These are phyloP conservation scores for Aspergillus pseudoterreus DNA, from an alignment of 2,329 filamentous ascomycete genomes.

Conservation along the genomic window DNA sequence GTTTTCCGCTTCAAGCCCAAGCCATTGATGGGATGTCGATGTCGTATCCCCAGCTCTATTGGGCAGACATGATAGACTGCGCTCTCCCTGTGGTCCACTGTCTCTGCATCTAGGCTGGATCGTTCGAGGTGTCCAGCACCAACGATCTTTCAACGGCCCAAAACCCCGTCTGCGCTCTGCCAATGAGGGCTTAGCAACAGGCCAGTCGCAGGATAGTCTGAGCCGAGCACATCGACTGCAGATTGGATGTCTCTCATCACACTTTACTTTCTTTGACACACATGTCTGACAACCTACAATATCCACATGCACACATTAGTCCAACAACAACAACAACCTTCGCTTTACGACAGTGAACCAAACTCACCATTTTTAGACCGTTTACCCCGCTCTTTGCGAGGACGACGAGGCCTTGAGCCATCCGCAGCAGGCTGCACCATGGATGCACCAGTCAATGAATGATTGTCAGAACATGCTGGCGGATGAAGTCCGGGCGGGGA, in stretches of 20 bases:
- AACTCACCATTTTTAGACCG: constrained; percentile 9
- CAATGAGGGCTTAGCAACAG: constrained; percentile 3
- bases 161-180: constrained; percentile 8
- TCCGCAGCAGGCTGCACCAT: background rate
- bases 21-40: too few relatives aligned
- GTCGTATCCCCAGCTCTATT: too few relatives aligned
- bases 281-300: constrained; percentile 9
- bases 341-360: too few relatives aligned
- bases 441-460: background rate
- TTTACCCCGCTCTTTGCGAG: constrained; percentile 6
- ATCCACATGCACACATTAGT: too few relatives aligned
- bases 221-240: constrained; percentile 9
- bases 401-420: constrained; percentile 1
- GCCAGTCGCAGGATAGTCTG: constrained; percentile 7
- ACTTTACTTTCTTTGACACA: constrained; percentile 9
- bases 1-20: too few relatives aligned
- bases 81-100: background rate
- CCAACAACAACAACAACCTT: too few relatives aligned
- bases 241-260: constrained; percentile 7
- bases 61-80: too few relatives aligned
- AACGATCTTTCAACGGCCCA: constrained; percentile 8
- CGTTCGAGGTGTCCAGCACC: constrained; percentile 4
- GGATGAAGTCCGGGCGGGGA: too few relatives aligned
- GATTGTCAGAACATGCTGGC: background rate
- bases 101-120: constrained; percentile 1